A percentile compares a stretch with the other conserved stretches of the same genome.
phyloP scores from a whole-genome alignment of 2,329 filamentous ascomycete genomes.

The Pseudogymnoascus sp. region DNA sequence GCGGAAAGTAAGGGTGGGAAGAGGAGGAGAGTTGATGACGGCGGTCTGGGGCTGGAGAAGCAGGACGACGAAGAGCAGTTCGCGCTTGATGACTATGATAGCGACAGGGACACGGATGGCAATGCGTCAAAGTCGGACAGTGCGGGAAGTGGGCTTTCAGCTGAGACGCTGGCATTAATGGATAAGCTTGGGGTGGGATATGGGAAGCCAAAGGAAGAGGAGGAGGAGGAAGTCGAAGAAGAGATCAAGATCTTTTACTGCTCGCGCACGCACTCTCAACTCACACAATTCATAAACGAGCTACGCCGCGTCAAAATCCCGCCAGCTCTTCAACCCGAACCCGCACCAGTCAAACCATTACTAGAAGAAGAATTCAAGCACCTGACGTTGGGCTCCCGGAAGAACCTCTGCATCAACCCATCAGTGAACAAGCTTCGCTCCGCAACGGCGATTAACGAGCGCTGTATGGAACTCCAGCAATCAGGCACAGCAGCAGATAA shows the following conservation, averaged over 20 bases:
- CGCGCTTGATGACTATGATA: conserved; percentile 61
- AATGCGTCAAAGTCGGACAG: conserved; percentile 23
- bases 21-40: conserved; percentile 33
- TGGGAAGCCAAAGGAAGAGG: conserved; percentile 29
- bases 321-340: conserved; percentile 42
- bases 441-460: conserved; percentile 82
- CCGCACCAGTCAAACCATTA: conserved; percentile 23
- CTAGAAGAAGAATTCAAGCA: conserved; percentile 55
- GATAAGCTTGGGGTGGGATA: conserved; percentile 41
- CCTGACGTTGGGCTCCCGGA: conserved; percentile 60
- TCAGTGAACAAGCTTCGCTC: conserved; percentile 63
- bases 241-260: conserved; percentile 64
- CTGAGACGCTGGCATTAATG: conserved; percentile 55
- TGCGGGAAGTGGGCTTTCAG: conserved; percentile 42
- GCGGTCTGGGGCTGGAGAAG: conserved; percentile 36
- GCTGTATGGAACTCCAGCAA: conserved; percentile 84
- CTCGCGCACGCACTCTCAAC: conserved; percentile 65
- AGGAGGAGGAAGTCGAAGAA: conserved; percentile 44
- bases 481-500: conserved; percentile 52
- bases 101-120: conserved; percentile 44
- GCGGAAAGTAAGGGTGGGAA: conserved; percentile 33
- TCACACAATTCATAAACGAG: conserved; percentile 63
- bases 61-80: conserved; percentile 51
- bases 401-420: conserved; percentile 77
- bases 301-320: conserved; percentile 55